A percentile compares a stretch with the other conserved stretches of the same genome.
Evolutionary conservation across 176 grass and related monocot species (phyloP).

Genomic region (Hordeum vulgare): MorexV3_pseudomolecules_assembly NC_058520.1:68939746-68940245

Average conservation of each 20-base stretch:
- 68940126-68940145: conserved; percentile 54
- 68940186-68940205: conserved; percentile 90
- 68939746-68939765: not conserved
- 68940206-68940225: not conserved
- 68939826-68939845: not conserved
- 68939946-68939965: conserved; percentile 53
- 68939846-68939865: not conserved
- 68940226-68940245: not conserved
- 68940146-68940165: conserved; percentile 86
- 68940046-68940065: conserved; percentile 45
- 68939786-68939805: not conserved
- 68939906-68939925: not conserved
- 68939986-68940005: conserved; percentile 74
- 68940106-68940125: conserved; percentile 65
- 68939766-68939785: not conserved
- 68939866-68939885: conserved; percentile 4
- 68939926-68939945: conserved; percentile 2
- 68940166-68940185: conserved; percentile 67
- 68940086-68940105: conserved; percentile 63
- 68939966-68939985: conserved; percentile 49
- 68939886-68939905: not conserved
- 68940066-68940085: conserved; percentile 62
- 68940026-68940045: conserved; percentile 80
- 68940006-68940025: conserved; percentile 89
- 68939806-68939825: not conserved